A percentile compares a stretch with the other conserved stretches of the same genome.
These are phyloP conservation scores for Termitomyces sp. DNA, from an alignment of 768 basidiomycete species.

Conservation along the genomic window DNA sequence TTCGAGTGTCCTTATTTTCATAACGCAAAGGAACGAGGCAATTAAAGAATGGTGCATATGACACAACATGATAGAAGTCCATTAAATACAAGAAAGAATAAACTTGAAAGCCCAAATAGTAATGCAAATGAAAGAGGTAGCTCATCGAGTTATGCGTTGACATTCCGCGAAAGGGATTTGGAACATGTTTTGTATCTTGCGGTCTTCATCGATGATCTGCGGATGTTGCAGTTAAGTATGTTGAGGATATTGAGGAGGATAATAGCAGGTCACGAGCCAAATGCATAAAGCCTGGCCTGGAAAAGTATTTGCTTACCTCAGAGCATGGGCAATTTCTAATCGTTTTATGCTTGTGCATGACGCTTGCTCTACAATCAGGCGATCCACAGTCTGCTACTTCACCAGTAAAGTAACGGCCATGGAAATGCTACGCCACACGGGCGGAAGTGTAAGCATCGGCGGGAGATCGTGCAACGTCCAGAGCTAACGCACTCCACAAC, in stretches of 20 bases:
- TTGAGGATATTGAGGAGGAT: not conserved
- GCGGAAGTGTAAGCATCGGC: conserved; percentile 5
- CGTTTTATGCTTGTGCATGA: conserved; percentile 40
- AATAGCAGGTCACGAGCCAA: not conserved
- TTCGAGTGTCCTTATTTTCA: not conserved
- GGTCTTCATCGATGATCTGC: conserved; percentile 38
- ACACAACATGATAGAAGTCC: conserved; percentile 7
- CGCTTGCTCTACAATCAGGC: conserved; percentile 35
- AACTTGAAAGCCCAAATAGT: conserved; percentile 3
- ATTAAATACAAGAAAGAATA: conserved; percentile 12
- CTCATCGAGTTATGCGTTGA: conserved; percentile 32
- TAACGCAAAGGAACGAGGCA: not conserved
- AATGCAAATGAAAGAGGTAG: not conserved
- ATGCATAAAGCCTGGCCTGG: not conserved
- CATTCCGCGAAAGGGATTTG: conserved; percentile 41
- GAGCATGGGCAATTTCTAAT: conserved; percentile 38
- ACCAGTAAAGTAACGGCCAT: conserved; percentile 46
- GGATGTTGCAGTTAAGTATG: conserved; percentile 1
- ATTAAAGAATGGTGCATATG: not conserved
- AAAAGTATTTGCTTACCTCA: conserved; percentile 26
- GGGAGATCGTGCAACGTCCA: not conserved
- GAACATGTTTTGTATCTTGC: conserved; percentile 45
- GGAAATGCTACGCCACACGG: conserved; percentile 38
- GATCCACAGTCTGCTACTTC: conserved; percentile 38
- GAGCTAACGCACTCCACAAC: conserved; percentile 39